Base-by-base conservation (phyloP, 306 rosid species). In the Rosa multiflora region DNA sequence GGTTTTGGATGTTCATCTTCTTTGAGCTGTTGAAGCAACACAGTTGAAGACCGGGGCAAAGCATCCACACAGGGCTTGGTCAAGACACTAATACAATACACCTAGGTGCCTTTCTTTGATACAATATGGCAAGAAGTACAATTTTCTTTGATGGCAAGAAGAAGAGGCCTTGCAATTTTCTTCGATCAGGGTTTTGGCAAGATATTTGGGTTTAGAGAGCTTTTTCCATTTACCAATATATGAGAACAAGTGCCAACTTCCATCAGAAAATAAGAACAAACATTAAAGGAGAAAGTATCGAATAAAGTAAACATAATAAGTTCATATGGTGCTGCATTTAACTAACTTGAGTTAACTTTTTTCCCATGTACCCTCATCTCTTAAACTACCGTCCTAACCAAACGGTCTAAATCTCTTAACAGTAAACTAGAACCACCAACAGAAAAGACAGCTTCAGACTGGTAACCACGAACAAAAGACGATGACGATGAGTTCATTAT, bases 381-480 rank as follows among this genome's bases (percentile, higher is more conserved):
- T 40, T 40, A 35, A 56, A 59, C 84, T 55, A 73, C 26, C 43
- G 29, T 53, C 47, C 51, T 29, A 67, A 29, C n/a, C 0, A 15
- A 10, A 20, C 8, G 3, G 10, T 11, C 47, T 47, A 63, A 76
- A 73, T 18, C 37, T 35, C 48, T 76, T 20, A 62, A 62, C 79
- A 76, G 15, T 9, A 9, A 35, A 4, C n/a, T 18, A 6, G 46
- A 58, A 78, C 70, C 40, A 44, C 43, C 51, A 26, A 2, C 37
- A 14, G 63, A 76, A 6, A 49, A 74, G 75, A 70, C 32, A 13
- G 2, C 63, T 69, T 42, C 74, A 43, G 73, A 78, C 70, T 77
- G 70, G 37, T 49, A 56, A 39, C 63, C 59, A 0, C 3, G 48
- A 17, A 15, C 18, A n/a, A 1, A 58, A 47, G 40, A 29, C 29